These are phyloP conservation scores for Ogataea angusta DNA, from an alignment of 805 yeast species.

Conservation along the genomic window DNA sequence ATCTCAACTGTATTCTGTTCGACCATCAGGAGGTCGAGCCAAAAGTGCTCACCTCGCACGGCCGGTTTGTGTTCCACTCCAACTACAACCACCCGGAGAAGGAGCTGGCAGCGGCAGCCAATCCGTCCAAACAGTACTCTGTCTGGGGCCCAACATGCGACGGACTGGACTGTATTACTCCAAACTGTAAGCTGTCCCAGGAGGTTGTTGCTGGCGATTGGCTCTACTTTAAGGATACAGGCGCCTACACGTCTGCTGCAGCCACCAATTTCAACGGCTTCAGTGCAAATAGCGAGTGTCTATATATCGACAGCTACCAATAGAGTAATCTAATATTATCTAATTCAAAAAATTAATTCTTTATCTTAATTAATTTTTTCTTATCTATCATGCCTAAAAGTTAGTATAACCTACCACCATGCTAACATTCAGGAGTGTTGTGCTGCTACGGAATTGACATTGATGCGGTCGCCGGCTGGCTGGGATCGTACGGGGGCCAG, in stretches of 20 bases:
- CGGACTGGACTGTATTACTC: conserved; percentile 81
- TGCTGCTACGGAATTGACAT: conserved; percentile 38
- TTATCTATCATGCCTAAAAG: conserved; percentile 4
- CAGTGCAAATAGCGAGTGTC: conserved; percentile 52
- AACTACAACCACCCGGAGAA: conserved; percentile 15
- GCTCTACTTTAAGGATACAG: conserved; percentile 78
- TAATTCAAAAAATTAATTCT: too few relatives aligned
- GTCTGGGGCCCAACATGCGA: conserved; percentile 99
- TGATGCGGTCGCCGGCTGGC: conserved; percentile 39
- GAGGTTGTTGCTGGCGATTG: conserved; percentile 84
- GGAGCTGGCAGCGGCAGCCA: background rate
- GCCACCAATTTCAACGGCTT: conserved; percentile 94
- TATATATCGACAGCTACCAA: conserved; percentile 48
- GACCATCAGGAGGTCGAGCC: conserved; percentile 87
- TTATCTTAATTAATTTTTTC: conserved; percentile 10
- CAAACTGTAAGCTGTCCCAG: conserved; percentile 48
- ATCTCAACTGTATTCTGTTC: conserved; percentile 87
- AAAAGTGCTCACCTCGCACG: conserved; percentile 55
- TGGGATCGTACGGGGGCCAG: conserved; percentile 38
- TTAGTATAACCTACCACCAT: background rate
- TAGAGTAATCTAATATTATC: conserved; percentile 1
- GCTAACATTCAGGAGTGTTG: conserved; percentile 26
- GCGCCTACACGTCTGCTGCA: conserved; percentile 92
- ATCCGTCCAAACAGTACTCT: conserved; percentile 41
- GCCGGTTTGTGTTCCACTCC: conserved; percentile 32